Conservation (phyloP, 2,329 filamentous ascomycete genomes). For the Fusarium guadeloupense region DNA sequence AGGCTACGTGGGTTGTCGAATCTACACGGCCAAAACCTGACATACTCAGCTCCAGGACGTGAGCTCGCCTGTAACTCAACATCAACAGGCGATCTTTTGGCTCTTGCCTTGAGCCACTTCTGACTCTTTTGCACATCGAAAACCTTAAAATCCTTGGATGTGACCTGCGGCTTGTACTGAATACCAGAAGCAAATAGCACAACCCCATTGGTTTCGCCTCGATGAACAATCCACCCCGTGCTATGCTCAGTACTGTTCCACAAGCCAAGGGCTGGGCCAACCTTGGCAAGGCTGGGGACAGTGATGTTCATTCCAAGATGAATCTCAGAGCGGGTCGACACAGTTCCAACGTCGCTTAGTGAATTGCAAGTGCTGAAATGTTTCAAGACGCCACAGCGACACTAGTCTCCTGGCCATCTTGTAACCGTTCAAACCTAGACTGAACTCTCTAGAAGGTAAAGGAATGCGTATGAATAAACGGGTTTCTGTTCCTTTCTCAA, state of each 20-base stretch:
- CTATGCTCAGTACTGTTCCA: neutral
- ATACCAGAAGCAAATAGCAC: neutral
- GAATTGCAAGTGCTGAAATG: too few species aligned
- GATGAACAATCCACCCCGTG: neutral
- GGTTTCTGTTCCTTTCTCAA: too few species aligned
- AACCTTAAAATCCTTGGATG: neutral
- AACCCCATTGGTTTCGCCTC: neutral
- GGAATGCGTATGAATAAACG: too few species aligned
- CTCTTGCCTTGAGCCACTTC: neutral
- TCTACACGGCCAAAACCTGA: too few species aligned
- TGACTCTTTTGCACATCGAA: neutral
- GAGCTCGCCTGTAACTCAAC: neutral
- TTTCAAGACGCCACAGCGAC: too few species aligned
- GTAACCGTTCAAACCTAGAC: too few species aligned
- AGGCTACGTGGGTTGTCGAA: too few species aligned
- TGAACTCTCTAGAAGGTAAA: too few species aligned
- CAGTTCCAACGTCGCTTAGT: too few species aligned
- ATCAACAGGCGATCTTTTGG: neutral
- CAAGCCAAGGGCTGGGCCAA: neutral
- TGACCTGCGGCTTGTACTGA: neutral
- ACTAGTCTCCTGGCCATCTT: too few species aligned
- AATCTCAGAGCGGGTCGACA: too few species aligned
- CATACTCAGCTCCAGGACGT: too few species aligned
- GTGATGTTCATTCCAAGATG: neutral
- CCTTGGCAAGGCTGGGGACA: neutral